Percentiles rank a stretch among this genome's conserved stretches.
Evolutionary conservation across 148 eudicot genomes (phyloP).

Genomic region (Heliamphora exappendiculata): DNA sequence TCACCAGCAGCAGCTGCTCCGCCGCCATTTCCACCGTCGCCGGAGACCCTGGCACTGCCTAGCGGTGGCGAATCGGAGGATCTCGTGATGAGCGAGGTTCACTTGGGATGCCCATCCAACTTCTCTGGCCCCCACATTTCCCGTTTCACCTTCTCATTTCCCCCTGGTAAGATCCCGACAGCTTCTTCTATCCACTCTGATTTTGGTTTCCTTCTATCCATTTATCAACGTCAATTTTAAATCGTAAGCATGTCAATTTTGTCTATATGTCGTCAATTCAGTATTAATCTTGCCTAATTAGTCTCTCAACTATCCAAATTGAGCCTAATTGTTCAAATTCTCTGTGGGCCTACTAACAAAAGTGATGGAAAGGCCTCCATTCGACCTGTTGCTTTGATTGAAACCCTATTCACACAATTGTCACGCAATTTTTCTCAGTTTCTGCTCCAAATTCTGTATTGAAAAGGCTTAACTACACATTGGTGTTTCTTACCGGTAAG

Average conservation of each 20-base stretch:
- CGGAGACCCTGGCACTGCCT: slow-evolving; percentile 2
- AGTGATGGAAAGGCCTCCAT: too few relatives aligned
- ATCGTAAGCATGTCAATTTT: not conserved
- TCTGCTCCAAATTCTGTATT: too few relatives aligned
- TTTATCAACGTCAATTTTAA: not conserved
- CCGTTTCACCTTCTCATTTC: slow-evolving; percentile 52
- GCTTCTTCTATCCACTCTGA: not conserved
- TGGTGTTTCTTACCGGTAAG: too few relatives aligned
- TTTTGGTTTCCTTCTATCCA: not conserved
- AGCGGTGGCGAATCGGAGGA: slow-evolving; percentile 19
- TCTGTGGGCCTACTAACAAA: too few relatives aligned
- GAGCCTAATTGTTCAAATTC: too few relatives aligned
- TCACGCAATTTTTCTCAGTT: too few relatives aligned
- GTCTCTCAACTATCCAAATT: too few relatives aligned
- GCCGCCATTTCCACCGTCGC: slow-evolving; percentile 11
- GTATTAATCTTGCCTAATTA: too few relatives aligned
- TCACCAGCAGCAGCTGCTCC: slow-evolving; percentile 1
- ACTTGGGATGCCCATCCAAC: slow-evolving; percentile 78
- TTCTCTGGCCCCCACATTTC: slow-evolving; percentile 52
- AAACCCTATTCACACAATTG: too few relatives aligned
- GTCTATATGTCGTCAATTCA: too few relatives aligned
- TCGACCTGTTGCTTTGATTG: too few relatives aligned
- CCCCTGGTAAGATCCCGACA: slow-evolving; percentile 23
- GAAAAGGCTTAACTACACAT: too few relatives aligned
- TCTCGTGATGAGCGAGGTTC: slow-evolving; percentile 90